A percentile compares a stretch with the other conserved stretches of the same genome.
These are phyloP conservation scores for Albugo laibachii DNA, from an alignment of 352 stramenopile species.

Conservation along the genomic window DNA sequence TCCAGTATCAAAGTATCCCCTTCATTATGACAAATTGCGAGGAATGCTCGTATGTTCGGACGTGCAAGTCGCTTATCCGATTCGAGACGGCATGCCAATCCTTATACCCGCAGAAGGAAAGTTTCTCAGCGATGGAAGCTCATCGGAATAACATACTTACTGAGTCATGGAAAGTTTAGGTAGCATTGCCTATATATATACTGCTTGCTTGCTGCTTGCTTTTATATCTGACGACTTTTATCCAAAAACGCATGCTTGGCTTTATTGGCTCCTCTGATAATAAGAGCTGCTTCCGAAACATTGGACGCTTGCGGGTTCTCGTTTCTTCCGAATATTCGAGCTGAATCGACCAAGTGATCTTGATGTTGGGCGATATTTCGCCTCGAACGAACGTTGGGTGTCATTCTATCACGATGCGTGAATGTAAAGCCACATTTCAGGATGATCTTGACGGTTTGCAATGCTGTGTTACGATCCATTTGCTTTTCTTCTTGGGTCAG, in stretches of 20 bases:
- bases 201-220: neutral
- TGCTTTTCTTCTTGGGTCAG: conserved; percentile 59
- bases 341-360: conserved; percentile 11
- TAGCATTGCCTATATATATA: neutral
- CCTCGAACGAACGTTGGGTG: conserved; percentile 1
- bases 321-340: conserved; percentile 32
- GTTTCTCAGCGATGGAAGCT: conserved; percentile 19
- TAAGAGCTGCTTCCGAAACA: conserved; percentile 25
- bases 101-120: conserved; percentile 56
- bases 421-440: conserved; percentile 49
- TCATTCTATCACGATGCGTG: conserved; percentile 8
- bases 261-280: conserved; percentile 19
- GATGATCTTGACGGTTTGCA: conserved; percentile 66
- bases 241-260: conserved; percentile 32
- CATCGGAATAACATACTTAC: neutral
- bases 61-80: conserved; percentile 73
- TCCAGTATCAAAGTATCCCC: conserved; percentile 66
- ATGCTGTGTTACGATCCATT: conserved; percentile 69
- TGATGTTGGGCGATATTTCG: conserved; percentile 12
- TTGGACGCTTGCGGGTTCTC: conserved; percentile 35
- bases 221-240: neutral
- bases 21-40: conserved; percentile 38
- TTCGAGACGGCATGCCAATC: conserved; percentile 42
- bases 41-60: conserved; percentile 59
- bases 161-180: neutral